Evolutionary conservation across 306 rosid species (phyloP), one percentile per base, ranked within the genome.

Genomic region (Cicer yamashitae): DNA sequence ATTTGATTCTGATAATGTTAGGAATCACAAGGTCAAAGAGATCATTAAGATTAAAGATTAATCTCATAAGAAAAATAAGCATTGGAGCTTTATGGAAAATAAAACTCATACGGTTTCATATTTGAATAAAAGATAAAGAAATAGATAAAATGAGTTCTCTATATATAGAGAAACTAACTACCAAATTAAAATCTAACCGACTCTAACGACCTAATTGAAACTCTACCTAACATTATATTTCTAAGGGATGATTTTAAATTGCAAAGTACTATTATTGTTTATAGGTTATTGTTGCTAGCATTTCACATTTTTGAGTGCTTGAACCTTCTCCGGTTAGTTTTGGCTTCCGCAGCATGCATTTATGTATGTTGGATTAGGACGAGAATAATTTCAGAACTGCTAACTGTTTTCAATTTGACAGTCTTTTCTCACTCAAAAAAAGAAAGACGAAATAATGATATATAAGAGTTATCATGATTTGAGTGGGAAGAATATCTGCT

Each of bases 1-100:
- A 77, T 72, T 64, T 34, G 69, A 40, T 20, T 69, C 1, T 45
- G 48, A 43, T 22, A 30, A 65, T 51, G 34, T 10, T 40, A 30
- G 37, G 37, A 30, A 30, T 30, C 6, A 30, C 37, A 30, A 30
- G 37, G 37, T 30, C 37, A 30, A 30, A 30, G 37, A 30, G 37
- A 30, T 30, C 3, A 30, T 30, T 30, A 30, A 30, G 37, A 30
- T 30, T 30, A 30, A 30, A 30, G 37, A 30, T 30, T 30, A 30
- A 30, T 30, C 6, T 30, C 37, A 30, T 30, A 30, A 30, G 37
- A 30, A 30, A 30, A 30, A 30, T 30, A 30, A 30, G 37, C 37
- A 30, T 30, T 30, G 37, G 37, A 30, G 37, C 6, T 30, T 30
- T 0, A 30, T 30, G 37, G 37, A 30, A 0, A 30, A 30, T 30